Evolutionary conservation across 768 basidiomycete species (phyloP).

Genomic region (Boletus rubroflammeus): DNA sequence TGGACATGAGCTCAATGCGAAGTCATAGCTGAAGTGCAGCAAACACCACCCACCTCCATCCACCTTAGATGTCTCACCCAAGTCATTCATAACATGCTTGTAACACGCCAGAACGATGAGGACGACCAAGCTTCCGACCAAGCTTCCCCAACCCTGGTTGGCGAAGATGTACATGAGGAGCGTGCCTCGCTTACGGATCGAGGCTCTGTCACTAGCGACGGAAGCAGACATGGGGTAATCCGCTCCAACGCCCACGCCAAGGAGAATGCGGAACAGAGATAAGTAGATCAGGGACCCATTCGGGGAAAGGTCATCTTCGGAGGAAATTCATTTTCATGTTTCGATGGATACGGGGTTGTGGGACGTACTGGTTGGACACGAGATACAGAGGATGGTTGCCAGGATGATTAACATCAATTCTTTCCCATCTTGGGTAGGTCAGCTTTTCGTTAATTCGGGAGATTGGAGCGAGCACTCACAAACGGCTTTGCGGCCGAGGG

Average conservation of each 20-base stretch:
- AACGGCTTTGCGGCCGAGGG: constrained; percentile 64
- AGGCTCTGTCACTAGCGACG: constrained; percentile 63
- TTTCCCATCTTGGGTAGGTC: constrained; percentile 52
- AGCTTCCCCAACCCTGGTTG: constrained; percentile 75
- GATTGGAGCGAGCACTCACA: constrained; percentile 35
- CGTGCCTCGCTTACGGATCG: constrained; percentile 63
- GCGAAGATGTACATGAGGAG: constrained; percentile 76
- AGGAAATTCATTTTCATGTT: not conserved
- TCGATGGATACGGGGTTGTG: not conserved
- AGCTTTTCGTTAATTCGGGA: not conserved
- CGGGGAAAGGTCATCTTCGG: constrained; percentile 48
- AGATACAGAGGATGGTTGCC: constrained; percentile 67
- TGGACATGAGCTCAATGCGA: not conserved
- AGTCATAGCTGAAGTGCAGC: not conserved
- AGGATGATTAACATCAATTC: constrained; percentile 79
- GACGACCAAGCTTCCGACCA: constrained; percentile 58
- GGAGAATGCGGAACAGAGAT: constrained; percentile 61
- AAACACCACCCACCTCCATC: constrained; percentile 53
- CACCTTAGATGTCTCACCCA: constrained; percentile 57
- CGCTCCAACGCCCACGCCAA: constrained; percentile 76
- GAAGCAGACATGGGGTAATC: constrained; percentile 79
- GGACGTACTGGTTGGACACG: constrained; percentile 54
- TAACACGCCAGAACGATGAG: constrained; percentile 65
- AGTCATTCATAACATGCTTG: constrained; percentile 57
- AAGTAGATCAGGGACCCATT: constrained; percentile 58